These are phyloP conservation scores for Fusarium oxysporum DNA, from an alignment of 2,329 filamentous ascomycete genomes.

Conservation along the genomic window DNA sequence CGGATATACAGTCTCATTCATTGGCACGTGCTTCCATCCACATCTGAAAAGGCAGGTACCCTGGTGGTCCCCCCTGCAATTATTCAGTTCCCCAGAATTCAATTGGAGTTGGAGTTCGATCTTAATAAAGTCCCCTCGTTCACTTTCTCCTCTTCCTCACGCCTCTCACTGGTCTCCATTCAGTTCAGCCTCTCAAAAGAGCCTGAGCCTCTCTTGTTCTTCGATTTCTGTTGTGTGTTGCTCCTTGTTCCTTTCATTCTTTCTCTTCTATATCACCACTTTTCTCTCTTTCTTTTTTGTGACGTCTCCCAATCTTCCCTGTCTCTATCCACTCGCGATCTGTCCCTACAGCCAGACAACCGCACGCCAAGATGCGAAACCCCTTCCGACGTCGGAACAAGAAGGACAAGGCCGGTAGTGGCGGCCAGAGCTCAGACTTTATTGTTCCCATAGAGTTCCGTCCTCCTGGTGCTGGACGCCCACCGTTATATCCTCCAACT, in stretches of 20 bases:
- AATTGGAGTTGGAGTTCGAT: slow-evolving; percentile 24
- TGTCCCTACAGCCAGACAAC: slow-evolving; percentile 11
- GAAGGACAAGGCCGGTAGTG: slow-evolving; percentile 48
- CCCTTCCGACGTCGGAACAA: slow-evolving; percentile 54
- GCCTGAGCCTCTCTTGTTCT: slow-evolving; percentile 9
- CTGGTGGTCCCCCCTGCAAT: slow-evolving; percentile 33
- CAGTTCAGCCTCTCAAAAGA: slow-evolving; percentile 5
- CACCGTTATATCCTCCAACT: slow-evolving; percentile 53
- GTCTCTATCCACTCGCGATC: slow-evolving; percentile 5
- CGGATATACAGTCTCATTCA: slow-evolving; percentile 18
- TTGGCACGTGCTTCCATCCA: slow-evolving; percentile 35
- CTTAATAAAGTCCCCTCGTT: slow-evolving; percentile 32
- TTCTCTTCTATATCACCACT: slow-evolving; percentile 1
- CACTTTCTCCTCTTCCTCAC: slow-evolving; percentile 26
- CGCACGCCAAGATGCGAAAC: slow-evolving; percentile 50
- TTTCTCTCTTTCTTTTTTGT: slow-evolving; percentile 1
- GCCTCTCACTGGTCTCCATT: slow-evolving; percentile 7
- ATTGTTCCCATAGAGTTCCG: slow-evolving; percentile 47
- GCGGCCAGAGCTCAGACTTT: slow-evolving; percentile 38
- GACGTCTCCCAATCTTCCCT: slow-evolving; percentile 1
- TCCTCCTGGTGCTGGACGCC: slow-evolving; percentile 41
- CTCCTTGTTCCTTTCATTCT: slow-evolving; percentile 2
- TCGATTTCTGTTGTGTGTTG: slow-evolving; percentile 2
- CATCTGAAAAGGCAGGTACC: slow-evolving; percentile 34
- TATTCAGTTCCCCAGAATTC: slow-evolving; percentile 37